These are phyloP conservation scores for Oenanthe javanica DNA, from an alignment of 140 eudicot genomes.

Conservation along the genomic window DNA sequence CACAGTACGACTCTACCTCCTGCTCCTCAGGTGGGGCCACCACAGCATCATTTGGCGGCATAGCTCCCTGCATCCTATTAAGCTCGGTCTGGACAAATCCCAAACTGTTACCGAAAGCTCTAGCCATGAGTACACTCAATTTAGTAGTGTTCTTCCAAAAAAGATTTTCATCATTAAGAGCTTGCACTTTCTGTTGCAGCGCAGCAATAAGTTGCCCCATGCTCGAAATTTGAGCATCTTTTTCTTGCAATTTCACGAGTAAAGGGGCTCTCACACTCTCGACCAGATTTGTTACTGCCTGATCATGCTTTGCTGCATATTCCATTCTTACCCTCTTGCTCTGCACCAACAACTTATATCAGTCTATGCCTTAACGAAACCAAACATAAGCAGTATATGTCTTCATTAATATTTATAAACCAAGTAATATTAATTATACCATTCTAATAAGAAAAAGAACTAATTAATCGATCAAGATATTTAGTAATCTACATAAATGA, in stretches of 20 bases:
- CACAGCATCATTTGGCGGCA: slow-evolving; percentile 6
- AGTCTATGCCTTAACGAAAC: not conserved
- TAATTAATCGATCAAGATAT: not conserved
- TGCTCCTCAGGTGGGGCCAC: slow-evolving; percentile 5
- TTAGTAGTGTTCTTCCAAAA: slow-evolving; percentile 24
- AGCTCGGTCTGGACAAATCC: slow-evolving; percentile 24
- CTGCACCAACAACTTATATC: slow-evolving; percentile 12
- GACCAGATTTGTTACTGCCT: slow-evolving; percentile 22
- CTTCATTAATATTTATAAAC: not conserved
- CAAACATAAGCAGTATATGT: not conserved
- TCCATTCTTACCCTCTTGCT: slow-evolving; percentile 27
- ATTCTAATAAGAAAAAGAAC: too few relatives aligned
- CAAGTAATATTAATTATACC: too few relatives aligned
- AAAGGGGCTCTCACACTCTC: not conserved
- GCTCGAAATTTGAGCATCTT: slow-evolving; percentile 23
- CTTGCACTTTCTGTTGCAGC: slow-evolving; percentile 26
- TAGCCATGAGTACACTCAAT: slow-evolving; percentile 27
- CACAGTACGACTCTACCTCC: slow-evolving; percentile 32
- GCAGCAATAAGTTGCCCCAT: slow-evolving; percentile 18
- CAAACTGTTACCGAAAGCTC: slow-evolving; percentile 15
- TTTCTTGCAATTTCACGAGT: slow-evolving; percentile 23
- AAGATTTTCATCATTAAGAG: slow-evolving; percentile 18
- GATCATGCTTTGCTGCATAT: slow-evolving; percentile 21
- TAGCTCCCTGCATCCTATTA: slow-evolving; percentile 9
- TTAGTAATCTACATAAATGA: too few relatives aligned